Evolutionary conservation across 768 basidiomycete genomes (phyloP).

Genomic region (Chalciporus sphaerocephalus): DNA sequence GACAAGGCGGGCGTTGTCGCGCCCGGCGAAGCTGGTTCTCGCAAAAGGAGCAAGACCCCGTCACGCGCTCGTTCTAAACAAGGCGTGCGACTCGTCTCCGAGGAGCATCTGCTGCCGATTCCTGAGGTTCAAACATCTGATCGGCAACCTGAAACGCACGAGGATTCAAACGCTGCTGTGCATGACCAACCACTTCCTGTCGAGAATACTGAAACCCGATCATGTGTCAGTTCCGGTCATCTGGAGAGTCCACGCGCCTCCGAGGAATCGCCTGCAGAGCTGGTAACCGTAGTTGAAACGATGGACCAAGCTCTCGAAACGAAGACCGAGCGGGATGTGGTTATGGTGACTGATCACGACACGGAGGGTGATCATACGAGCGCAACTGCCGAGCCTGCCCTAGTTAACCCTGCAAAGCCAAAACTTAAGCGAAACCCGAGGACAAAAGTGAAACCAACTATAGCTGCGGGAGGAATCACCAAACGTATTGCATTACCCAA

Average conservation of each 20-base stretch:
- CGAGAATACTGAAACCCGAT: neutral
- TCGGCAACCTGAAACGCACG: neutral
- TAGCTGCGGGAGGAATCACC: conserved; percentile 14
- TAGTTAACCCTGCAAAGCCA: conserved; percentile 1
- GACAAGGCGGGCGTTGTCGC: neutral
- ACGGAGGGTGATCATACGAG: conserved; percentile 1
- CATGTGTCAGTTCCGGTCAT: neutral
- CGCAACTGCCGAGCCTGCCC: neutral
- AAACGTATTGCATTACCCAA: conserved; percentile 12
- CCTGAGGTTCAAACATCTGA: neutral
- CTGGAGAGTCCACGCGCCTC: neutral
- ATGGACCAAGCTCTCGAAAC: neutral
- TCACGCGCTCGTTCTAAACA: neutral
- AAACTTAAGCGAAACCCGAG: conserved; percentile 25
- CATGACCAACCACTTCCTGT: neutral
- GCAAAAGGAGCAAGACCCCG: neutral
- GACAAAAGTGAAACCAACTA: conserved; percentile 15
- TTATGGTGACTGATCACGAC: conserved; percentile 1
- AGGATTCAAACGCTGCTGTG: neutral
- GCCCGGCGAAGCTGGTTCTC: neutral
- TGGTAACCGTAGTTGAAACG: neutral
- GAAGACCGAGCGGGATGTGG: neutral
- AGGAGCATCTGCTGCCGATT: neutral
- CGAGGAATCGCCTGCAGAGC: conserved; percentile 3
- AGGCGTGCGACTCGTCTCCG: neutral